Conservation (phyloP, 2,329 filamentous ascomycete genomes). For the Ascochyta clinopodiicola region DNA sequence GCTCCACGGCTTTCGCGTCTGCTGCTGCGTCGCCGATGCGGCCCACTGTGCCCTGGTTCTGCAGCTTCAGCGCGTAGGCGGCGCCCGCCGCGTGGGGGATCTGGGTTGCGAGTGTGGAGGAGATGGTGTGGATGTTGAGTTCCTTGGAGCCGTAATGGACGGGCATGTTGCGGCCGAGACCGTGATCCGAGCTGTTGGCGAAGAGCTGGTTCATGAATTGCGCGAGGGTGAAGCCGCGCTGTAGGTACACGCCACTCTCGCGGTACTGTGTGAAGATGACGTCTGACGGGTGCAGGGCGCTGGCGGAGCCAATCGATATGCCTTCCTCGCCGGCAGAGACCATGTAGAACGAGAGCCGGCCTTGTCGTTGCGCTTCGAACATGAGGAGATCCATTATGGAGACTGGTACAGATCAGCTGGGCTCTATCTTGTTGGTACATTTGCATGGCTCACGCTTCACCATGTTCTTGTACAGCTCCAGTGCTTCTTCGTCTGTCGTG, state of each 20-base stretch:
- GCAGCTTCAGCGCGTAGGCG: constrained; percentile 85
- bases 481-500: constrained; percentile 67
- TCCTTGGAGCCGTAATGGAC: constrained; percentile 90
- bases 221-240: constrained; percentile 83
- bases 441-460: constrained; percentile 54
- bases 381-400: constrained; percentile 96
- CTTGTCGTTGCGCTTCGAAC: constrained; percentile 96
- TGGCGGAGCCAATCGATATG: constrained; percentile 86
- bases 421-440: background rate
- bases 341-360: constrained; percentile 97
- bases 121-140: constrained; percentile 87
- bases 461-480: constrained; percentile 70
- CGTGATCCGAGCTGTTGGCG: constrained; percentile 80
- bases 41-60: constrained; percentile 71
- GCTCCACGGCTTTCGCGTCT: constrained; percentile 23
- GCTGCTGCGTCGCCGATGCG: constrained; percentile 51
- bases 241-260: constrained; percentile 88
- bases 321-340: constrained; percentile 93
- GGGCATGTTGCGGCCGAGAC: constrained; percentile 92
- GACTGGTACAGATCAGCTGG: constrained; percentile 48
- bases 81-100: constrained; percentile 87
- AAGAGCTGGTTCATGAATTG: constrained; percentile 98
- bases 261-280: constrained; percentile 95
- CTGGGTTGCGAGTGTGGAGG: constrained; percentile 85
- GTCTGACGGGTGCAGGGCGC: constrained; percentile 81